phyloP scores from a whole-genome alignment of 106 monocot genomes.

The Gastrodia elata region DNA sequence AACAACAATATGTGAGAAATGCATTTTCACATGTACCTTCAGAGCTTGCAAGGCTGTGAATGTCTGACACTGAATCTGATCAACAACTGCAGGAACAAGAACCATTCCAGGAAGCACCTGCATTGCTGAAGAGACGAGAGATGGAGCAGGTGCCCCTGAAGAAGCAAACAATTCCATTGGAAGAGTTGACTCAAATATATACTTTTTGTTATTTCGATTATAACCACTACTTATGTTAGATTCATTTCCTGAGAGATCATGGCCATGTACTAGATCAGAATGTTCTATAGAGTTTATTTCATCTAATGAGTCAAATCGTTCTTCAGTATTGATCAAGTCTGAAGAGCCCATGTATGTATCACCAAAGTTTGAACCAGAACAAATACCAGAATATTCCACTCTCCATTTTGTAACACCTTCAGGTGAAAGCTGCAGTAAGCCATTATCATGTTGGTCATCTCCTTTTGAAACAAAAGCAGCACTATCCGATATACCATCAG shows the following conservation, averaged over 20 bases:
- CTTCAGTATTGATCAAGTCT: constrained; percentile 11
- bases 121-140: constrained; percentile 56
- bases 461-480: constrained; percentile 10
- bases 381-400: constrained; percentile 5
- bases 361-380: constrained; percentile 17
- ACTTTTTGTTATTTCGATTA: constrained; percentile 16
- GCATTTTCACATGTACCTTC: constrained; percentile 57
- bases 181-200: constrained; percentile 23
- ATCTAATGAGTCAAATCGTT: constrained; percentile 10
- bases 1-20: not conserved
- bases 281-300: constrained; percentile 6
- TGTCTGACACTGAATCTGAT: constrained; percentile 78
- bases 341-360: constrained; percentile 5
- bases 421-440: constrained; percentile 12
- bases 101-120: constrained; percentile 78
- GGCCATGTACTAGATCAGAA: constrained; percentile 8
- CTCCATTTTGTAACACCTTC: constrained; percentile 4
- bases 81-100: constrained; percentile 80
- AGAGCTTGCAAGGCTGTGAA: constrained; percentile 80
- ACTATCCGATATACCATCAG: constrained; percentile 10
- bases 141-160: constrained; percentile 82
- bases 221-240: constrained; percentile 13
- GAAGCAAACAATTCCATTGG: constrained; percentile 32
- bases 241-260: constrained; percentile 11
- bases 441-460: constrained; percentile 19